phyloP scores from a whole-genome alignment of 2,329 filamentous ascomycete species.

The Verticillium albo-atrum region DNA sequence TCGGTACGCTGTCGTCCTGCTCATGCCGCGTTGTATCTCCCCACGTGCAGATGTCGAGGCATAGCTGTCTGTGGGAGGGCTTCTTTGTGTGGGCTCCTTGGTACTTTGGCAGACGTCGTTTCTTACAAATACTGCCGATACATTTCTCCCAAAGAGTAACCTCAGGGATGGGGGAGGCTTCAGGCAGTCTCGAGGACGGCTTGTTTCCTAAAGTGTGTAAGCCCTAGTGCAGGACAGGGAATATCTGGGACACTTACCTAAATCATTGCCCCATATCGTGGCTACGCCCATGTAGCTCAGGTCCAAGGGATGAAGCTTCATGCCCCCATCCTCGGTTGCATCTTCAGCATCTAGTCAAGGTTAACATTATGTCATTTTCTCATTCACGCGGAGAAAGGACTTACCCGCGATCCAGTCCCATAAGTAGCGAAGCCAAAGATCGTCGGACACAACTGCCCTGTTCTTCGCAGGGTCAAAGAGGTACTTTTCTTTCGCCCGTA shows the following conservation, averaged over 20 bases:
- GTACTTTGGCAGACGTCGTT: constrained; percentile 57
- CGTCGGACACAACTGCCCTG: constrained; percentile 61
- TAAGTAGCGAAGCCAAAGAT: constrained; percentile 71
- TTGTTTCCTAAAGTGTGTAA: constrained; percentile 36
- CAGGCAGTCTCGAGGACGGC: constrained; percentile 40
- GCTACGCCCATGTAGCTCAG: constrained; percentile 72
- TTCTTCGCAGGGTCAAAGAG: constrained; percentile 63
- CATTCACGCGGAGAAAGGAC: constrained; percentile 17
- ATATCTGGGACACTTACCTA: constrained; percentile 43
- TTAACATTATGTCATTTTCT: background rate
- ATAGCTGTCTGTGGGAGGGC: constrained; percentile 68
- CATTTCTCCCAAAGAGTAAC: constrained; percentile 53
- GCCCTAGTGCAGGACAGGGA: constrained; percentile 8
- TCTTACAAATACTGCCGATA: constrained; percentile 60
- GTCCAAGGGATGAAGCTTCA: constrained; percentile 65
- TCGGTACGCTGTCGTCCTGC: constrained; percentile 36
- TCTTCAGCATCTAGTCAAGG: constrained; percentile 50
- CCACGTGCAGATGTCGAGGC: constrained; percentile 71
- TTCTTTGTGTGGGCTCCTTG: constrained; percentile 59
- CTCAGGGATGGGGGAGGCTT: constrained; percentile 42
- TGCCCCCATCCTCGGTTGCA: constrained; percentile 61
- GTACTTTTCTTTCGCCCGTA: constrained; percentile 58
- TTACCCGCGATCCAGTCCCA: constrained; percentile 71
- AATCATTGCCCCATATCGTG: constrained; percentile 65
- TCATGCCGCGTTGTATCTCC: constrained; percentile 51